These are phyloP conservation scores for Trichosporon asahii DNA, from an alignment of 1,284 basidiomycete genomes.

Conservation along the genomic window DNA sequence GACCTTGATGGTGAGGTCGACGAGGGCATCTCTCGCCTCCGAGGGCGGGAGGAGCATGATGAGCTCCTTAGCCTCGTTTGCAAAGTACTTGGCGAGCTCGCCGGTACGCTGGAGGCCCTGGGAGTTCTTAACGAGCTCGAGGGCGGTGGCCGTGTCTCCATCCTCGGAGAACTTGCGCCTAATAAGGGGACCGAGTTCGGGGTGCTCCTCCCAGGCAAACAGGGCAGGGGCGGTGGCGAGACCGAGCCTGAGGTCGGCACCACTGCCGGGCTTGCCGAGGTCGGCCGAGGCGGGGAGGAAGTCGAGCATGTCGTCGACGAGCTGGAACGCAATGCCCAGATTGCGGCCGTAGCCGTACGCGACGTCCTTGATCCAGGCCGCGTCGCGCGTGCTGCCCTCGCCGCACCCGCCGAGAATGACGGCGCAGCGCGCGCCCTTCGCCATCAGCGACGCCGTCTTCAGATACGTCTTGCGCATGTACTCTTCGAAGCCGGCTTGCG, in stretches of 20 bases:
- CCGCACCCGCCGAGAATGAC: slow-evolving; percentile 82
- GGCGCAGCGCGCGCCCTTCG: slow-evolving; percentile 83
- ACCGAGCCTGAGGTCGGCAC: slow-evolving; percentile 80
- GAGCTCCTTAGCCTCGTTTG: slow-evolving; percentile 69
- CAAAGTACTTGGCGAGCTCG: slow-evolving; percentile 72
- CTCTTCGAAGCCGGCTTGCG: slow-evolving; percentile 62
- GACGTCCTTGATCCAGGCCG: slow-evolving; percentile 81
- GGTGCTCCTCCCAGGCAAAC: slow-evolving; percentile 90
- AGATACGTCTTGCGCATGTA: slow-evolving; percentile 95
- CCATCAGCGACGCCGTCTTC: slow-evolving; percentile 94
- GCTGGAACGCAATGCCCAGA: slow-evolving; percentile 91
- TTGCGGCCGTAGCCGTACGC: slow-evolving; percentile 90
- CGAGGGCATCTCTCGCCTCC: slow-evolving; percentile 69
- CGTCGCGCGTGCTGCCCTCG: slow-evolving; percentile 47
- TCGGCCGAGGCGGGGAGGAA: slow-evolving; percentile 66
- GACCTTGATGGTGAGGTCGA: slow-evolving; percentile 52
- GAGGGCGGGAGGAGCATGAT: slow-evolving; percentile 73
- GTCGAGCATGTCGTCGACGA: slow-evolving; percentile 89
- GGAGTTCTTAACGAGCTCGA: slow-evolving; percentile 68
- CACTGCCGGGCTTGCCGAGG: slow-evolving; percentile 75
- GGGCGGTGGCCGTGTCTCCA: slow-evolving; percentile 81
- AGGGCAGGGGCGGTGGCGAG: slow-evolving; percentile 87
- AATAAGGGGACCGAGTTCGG: slow-evolving; percentile 73
- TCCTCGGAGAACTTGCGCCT: slow-evolving; percentile 72
- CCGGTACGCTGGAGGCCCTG: slow-evolving; percentile 76